Evolutionary conservation across 768 basidiomycete species (phyloP), one percentile per base, ranked within the genome.

Genomic region (Mycena alexandri): DNA sequence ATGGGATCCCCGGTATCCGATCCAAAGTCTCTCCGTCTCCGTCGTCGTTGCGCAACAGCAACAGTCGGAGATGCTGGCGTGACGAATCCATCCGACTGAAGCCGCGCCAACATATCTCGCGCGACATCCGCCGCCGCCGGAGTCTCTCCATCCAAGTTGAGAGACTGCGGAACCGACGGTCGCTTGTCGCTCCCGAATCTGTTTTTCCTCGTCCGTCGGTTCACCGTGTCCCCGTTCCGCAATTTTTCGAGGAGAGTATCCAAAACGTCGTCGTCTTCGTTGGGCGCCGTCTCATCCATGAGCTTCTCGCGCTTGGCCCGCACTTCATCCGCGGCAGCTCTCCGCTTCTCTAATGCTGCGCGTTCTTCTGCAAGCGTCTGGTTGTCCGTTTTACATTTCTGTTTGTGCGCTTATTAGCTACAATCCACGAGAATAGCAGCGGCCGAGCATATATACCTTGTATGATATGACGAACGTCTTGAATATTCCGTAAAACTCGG

Each of bases 401-500:
- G 71, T 50, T n/a, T 33, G 33, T 48, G 47, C 47, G 22, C 29
- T 24, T 34, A 8, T 12, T 24, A 48, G 21, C 50, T 42, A 2
- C 17, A 43, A 13, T 57, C 29, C 29, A n/a, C 22, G 29, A 29
- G 29, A 6, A 48, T 22, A 9, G 11, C 12, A 25, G 38, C 48
- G 50, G 21, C 61, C 36, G 44, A 22, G 38, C 38, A 5, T 43
- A 5, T 43, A 63, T 70, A 93, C 93, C 85, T 85, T 91, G 79
- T 96, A 99, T 2, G 96, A 97, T 0, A 92, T 96, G 29, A 96
- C 87, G 73, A 99, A 99, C 2, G 94, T 98, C 81, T 98, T 96
- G 87, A 99, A 98, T 72, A 97, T 90, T 14, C 90, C 95, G 80
- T 95, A 99, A 82, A 99, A 99, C 74, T 98, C 97, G 4, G 92